Evolutionary conservation across 2,329 filamentous ascomycete species (phyloP).

Genomic region (Pseudocercospora cruenta): DNA sequence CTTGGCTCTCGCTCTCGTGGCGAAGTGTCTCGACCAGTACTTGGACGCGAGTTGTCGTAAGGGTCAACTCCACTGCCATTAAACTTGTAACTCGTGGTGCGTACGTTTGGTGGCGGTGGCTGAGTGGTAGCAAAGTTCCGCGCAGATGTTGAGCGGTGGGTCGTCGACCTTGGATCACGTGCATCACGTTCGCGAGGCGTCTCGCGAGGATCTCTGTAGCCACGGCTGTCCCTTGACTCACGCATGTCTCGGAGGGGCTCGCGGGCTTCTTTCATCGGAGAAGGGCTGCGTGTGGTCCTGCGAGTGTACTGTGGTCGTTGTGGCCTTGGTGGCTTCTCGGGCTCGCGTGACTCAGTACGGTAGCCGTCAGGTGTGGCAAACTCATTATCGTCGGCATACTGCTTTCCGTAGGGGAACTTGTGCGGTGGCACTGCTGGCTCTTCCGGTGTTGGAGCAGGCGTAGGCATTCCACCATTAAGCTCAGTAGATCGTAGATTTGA

Average conservation of each 20-base stretch:
- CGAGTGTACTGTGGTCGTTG: slow-evolving; percentile 17
- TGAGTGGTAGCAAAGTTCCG: slow-evolving; percentile 28
- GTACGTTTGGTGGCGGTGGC: slow-evolving; percentile 26
- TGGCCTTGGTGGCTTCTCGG: slow-evolving; percentile 15
- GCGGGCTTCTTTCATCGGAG: slow-evolving; percentile 29
- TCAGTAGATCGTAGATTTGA: slow-evolving; percentile 35
- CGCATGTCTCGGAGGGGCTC: slow-evolving; percentile 10
- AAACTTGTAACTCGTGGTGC: slow-evolving; percentile 36
- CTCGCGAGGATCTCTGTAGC: slow-evolving; percentile 10
- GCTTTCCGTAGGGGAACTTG: slow-evolving; percentile 32
- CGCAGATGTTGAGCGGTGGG: slow-evolving; percentile 29
- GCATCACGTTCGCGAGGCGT: slow-evolving; percentile 13
- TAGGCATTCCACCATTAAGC: slow-evolving; percentile 30
- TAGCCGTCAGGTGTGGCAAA: slow-evolving; percentile 37
- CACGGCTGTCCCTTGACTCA: slow-evolving; percentile 3
- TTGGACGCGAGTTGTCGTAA: slow-evolving; percentile 22
- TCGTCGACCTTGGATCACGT: slow-evolving; percentile 17
- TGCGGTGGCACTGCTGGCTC: slow-evolving; percentile 20
- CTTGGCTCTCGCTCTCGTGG: slow-evolving; percentile 22
- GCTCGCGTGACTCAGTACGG: slow-evolving; percentile 32
- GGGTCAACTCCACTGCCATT: slow-evolving; percentile 28
- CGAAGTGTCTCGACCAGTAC: slow-evolving; percentile 15
- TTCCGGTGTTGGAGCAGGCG: slow-evolving; percentile 35
- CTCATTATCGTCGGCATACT: slow-evolving; percentile 39
- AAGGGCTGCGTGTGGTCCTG: slow-evolving; percentile 34